These are phyloP conservation scores for Lactifluus subvellereus DNA, from an alignment of 768 basidiomycete species.

Conservation along the genomic window DNA sequence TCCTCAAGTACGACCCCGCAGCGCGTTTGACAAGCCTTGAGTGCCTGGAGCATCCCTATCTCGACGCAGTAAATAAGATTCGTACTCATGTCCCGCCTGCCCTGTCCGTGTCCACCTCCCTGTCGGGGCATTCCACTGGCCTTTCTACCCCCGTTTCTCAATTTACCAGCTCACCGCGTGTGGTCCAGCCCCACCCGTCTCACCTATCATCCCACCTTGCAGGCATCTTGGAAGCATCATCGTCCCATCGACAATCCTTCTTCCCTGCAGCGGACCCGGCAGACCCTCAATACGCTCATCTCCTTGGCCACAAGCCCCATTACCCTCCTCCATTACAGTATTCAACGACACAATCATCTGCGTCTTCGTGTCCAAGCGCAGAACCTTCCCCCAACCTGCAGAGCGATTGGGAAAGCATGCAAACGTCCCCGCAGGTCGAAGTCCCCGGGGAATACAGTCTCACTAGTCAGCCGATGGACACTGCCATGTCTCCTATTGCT, in stretches of 20 bases:
- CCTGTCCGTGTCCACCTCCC: conserved; percentile 28
- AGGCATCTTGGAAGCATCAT: conserved; percentile 16
- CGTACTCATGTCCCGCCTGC: conserved; percentile 17
- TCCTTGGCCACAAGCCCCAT: conserved; percentile 13
- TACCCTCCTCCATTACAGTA: conserved; percentile 22
- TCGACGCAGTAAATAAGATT: conserved; percentile 60
- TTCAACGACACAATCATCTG: conserved; percentile 20
- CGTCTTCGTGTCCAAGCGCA: conserved; percentile 22
- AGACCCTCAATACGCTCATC: conserved; percentile 20
- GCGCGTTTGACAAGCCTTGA: conserved; percentile 78
- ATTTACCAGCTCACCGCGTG: conserved; percentile 21
- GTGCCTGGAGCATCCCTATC: conserved; percentile 86
- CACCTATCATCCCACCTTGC: conserved; percentile 14
- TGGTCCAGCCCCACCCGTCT: conserved; percentile 15
- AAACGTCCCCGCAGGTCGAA: conserved; percentile 48
- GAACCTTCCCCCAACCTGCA: conserved; percentile 24
- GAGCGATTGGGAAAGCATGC: conserved; percentile 52
- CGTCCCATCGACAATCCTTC: conserved; percentile 23
- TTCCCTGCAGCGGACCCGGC: conserved; percentile 11
- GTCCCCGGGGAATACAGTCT: conserved; percentile 37
- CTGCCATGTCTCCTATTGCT: conserved; percentile 46
- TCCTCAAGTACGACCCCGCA: conserved; percentile 89
- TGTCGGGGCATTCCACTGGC: conserved; percentile 33
- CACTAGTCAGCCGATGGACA: conserved; percentile 44
- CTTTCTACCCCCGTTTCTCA: conserved; percentile 22